Base-by-base conservation (phyloP, 2,329 filamentous ascomycete species). In the Colletotrichum neosansevieriae region DNA sequence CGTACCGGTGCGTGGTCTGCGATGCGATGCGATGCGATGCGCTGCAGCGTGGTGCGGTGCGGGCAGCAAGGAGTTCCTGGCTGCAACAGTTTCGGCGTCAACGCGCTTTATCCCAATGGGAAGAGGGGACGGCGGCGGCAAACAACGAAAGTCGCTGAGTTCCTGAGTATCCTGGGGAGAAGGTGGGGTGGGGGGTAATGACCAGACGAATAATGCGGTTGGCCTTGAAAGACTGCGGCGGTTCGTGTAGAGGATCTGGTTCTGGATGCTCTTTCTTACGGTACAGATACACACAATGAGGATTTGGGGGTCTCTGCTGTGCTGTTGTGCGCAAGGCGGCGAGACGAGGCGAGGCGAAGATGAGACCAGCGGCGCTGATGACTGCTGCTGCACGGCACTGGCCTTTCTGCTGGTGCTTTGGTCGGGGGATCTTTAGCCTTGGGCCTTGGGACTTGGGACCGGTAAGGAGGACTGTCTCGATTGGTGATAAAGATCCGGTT, bases 81-180 rank as follows among this genome's bases (percentile, higher is more conserved):
- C 71, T 75, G 72, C 72, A 70, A 76, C 74, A 74, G 71, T 71
- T 73, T 74, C 72, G 72, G 73, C 74, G 71, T 75, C 74, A 74
- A 74, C 71, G 66, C 53, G 61, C 56, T 50, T 49, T 66, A 24
- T 51, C 42, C 58, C 67, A 68, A 53, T 44, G 51, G 45, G 56
- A n/a, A 36, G 57, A 66, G 59, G 11, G 11, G 17, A 53, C 53
- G 57, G 17, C 45, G 50, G 61, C 29, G 40, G 54, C 38, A 54
- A 54, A 63, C 38, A 50, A 44, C 58, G 44, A 34, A 29, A 21
- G 32, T 13, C 32, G 49, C 15, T 51, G 49, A 34, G 51, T 17
- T 21, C 29, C 6, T 29, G 29, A 29, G 29, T 29, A 29, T 29
- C 29, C 29, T 29, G 29, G 6, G 6, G 29, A 29, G 29, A 2